phyloP scores from a whole-genome alignment of 768 basidiomycete genomes.

The Auricularia sp. region DNA sequence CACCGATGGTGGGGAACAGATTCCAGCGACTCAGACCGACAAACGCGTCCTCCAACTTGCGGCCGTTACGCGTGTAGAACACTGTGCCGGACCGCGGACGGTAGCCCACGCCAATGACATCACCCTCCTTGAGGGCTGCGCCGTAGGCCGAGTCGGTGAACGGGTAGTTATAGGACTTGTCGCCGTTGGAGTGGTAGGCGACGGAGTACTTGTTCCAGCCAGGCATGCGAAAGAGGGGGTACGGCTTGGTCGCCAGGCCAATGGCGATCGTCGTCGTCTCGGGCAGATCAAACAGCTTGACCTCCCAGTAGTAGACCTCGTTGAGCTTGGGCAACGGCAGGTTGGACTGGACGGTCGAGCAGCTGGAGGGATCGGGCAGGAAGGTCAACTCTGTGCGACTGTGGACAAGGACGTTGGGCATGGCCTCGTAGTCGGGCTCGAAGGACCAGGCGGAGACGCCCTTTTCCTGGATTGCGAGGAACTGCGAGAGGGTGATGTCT shows the following conservation, averaged over 20 bases:
- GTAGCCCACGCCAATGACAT: slow-evolving; percentile 92
- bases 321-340: slow-evolving; percentile 94
- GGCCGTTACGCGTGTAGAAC: slow-evolving; percentile 98
- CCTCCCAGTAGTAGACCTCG: slow-evolving; percentile 99
- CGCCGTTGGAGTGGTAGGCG: slow-evolving; percentile 92
- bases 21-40: slow-evolving; percentile 83
- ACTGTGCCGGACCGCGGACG: slow-evolving; percentile 93
- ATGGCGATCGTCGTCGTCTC: slow-evolving; percentile 78
- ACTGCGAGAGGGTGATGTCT: slow-evolving; percentile 96
- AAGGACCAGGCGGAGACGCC: slow-evolving; percentile 99
- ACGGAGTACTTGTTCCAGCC: slow-evolving; percentile 80
- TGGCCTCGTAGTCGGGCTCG: slow-evolving; percentile 95
- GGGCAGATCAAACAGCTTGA: slow-evolving; percentile 97
- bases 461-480: slow-evolving; percentile 98
- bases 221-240: slow-evolving; percentile 86
- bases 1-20: slow-evolving; percentile 93
- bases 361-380: slow-evolving; percentile 88
- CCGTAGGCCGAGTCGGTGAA: slow-evolving; percentile 83
- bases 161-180: slow-evolving; percentile 95
- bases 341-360: slow-evolving; percentile 93
- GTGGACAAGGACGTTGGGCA: slow-evolving; percentile 86
- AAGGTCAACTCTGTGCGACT: slow-evolving; percentile 96
- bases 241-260: slow-evolving; percentile 94
- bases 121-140: slow-evolving; percentile 79
- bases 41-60: slow-evolving; percentile 94